Base-by-base conservation (phyloP, 2,329 filamentous ascomycete species). In the Orbilia javanica region DNA sequence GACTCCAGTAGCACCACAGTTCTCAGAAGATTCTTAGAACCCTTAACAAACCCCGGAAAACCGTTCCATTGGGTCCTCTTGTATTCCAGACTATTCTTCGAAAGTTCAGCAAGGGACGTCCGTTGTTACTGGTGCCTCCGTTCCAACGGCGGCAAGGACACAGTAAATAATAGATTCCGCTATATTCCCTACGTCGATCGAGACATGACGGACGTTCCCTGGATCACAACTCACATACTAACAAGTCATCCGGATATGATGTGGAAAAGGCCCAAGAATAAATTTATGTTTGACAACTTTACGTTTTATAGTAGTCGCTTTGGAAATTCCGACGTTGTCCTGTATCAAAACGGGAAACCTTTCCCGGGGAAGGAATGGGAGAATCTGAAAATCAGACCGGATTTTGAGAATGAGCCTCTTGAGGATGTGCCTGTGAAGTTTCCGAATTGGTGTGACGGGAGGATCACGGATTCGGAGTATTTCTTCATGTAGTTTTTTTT, bases 121-220 rank as follows among this genome's bases (percentile, higher is more conserved):
- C 48, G 48, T 13, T 52, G 48, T 11, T 52, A 52, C 8, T 52
- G 48, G 48, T 52, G 48, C n/a, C 48, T 52, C 15, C 48, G 48
- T 11, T 3, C 22, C 10, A 52, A 52, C 25, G 20, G 20, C 3
- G 20, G 48, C 1, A 29, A 15, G 10, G 48, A 52, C 22, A 15
- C 48, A 11, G 22, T 15, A 52, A 22, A n/a, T 8, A 52, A 52
- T 52, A 52, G 48, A 15, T 52, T 52, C 39, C 39, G 39, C 2
- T 29, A 52, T 13, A 11, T 1, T 18, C 5, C 39, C 6, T 44
- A n/a, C 13, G n/a, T n/a, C 6, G 5, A 15, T n/a, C 15, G n/a
- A 44, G 15, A 44, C 11, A 11, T 8, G 7, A 8, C 27, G 8
- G 20, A 52, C 8, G n/a, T 48, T 22, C 44, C 44, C 8, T 52